These are phyloP conservation scores for Neurospora sp. DNA, from an alignment of 495 filamentous ascomycete species.

Conservation along the genomic window DNA sequence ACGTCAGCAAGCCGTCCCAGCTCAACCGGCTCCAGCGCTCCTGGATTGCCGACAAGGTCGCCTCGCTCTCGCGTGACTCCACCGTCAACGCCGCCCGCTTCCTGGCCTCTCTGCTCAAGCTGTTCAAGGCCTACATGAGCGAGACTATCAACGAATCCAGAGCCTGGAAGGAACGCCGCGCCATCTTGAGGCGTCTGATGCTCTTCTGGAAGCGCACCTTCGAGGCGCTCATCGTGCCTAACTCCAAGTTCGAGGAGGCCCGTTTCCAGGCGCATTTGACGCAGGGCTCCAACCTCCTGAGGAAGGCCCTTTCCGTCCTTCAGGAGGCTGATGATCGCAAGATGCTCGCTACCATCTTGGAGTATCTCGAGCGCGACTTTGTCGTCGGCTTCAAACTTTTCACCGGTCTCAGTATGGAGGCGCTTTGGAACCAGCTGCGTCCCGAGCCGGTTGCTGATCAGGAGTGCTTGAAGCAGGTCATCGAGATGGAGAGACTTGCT, in stretches of 20 bases:
- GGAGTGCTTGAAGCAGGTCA: constrained; percentile 41
- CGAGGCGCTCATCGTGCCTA: constrained; percentile 25
- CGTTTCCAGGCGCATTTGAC: constrained; percentile 44
- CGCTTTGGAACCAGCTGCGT: constrained; percentile 63
- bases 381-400: constrained; percentile 47
- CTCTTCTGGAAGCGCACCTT: constrained; percentile 52
- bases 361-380: constrained; percentile 32
- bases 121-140: constrained; percentile 24
- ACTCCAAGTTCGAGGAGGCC: constrained; percentile 38
- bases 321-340: constrained; percentile 12
- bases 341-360: constrained; percentile 20
- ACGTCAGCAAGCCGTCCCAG: constrained; percentile 44
- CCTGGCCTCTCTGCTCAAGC: constrained; percentile 22
- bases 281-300: constrained; percentile 24
- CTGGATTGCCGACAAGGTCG: constrained; percentile 44
- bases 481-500: constrained; percentile 59
- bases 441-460: constrained; percentile 40
- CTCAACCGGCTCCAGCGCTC: constrained; percentile 65
- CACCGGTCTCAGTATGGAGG: constrained; percentile 77
- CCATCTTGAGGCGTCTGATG: constrained; percentile 35
- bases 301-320: constrained; percentile 10
- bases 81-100: constrained; percentile 41
- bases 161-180: constrained; percentile 24
- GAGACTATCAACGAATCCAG: constrained; percentile 12
- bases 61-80: constrained; percentile 53